Base-by-base conservation (phyloP, 108 stramenopile genomes). In the Fragilaria crotonensis region DNA sequence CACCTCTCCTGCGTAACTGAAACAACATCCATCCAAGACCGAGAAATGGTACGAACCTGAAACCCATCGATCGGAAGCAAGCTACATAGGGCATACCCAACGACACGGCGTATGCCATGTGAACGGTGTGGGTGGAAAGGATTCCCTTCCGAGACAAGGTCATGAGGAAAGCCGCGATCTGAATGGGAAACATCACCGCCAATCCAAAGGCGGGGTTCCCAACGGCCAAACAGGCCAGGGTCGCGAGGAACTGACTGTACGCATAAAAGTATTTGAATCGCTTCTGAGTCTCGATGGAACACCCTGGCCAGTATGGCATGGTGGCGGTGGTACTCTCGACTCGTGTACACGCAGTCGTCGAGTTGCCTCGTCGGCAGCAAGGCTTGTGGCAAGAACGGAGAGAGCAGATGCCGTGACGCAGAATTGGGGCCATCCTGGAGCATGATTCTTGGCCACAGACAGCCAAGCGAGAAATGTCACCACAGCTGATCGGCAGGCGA, bases 311-410 rank as follows among this genome's bases (percentile, higher is more conserved):
- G n/a, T n/a, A n/a, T n/a, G n/a, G n/a, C n/a, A n/a, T n/a, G n/a
- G n/a, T n/a, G n/a, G n/a, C n/a, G n/a, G n/a, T n/a, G n/a, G n/a
- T n/a, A n/a, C n/a, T n/a, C n/a, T n/a, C n/a, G n/a, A n/a, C n/a
- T n/a, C n/a, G n/a, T n/a, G n/a, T n/a, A 49, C 45, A 19, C 78
- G 62, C 5, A 84, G 58, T 33, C 67, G 67, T 28, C 57, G 52
- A 3, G 83, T 84, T 1, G 66, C 83, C 30, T 54, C 36, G 48
- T 84, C 83, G 4, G 83, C 83, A 28, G 23, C 60, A 5, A 49
- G 49, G 28, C 44, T 58, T 27, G 78, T 62, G 4, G 41, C 29
- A 29, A 84, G 44, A 28, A 74, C 61, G 2, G 54, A 58, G 11
- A 46, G n/a, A 17, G 59, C 51, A 36, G 56, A 64, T 17, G 65